Percentiles rank a stretch among this genome's conserved stretches.
These are phyloP conservation scores for Alternaria solani DNA, from an alignment of 2,329 filamentous ascomycete genomes.

Conservation along the genomic window DNA sequence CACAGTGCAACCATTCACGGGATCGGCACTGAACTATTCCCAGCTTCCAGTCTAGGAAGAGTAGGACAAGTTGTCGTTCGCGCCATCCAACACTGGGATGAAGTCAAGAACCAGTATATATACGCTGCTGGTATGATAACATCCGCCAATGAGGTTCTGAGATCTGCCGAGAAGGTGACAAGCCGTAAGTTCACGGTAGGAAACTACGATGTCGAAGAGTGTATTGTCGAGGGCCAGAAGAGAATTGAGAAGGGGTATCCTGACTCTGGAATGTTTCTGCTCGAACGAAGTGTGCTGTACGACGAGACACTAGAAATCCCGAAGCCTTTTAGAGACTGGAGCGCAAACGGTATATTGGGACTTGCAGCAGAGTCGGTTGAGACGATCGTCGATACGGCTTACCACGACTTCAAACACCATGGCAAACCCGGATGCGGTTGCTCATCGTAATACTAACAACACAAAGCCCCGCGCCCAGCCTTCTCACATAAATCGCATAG, in stretches of 20 bases:
- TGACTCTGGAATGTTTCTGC: slow-evolving; percentile 50
- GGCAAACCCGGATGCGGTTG: slow-evolving; percentile 48
- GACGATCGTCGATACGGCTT: slow-evolving; percentile 26
- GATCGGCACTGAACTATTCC: slow-evolving; percentile 45
- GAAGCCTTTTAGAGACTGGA: slow-evolving; percentile 37
- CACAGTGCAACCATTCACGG: slow-evolving; percentile 51
- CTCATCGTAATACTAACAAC: slow-evolving; percentile 22
- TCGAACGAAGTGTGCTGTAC: slow-evolving; percentile 51
- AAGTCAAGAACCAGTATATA: slow-evolving; percentile 48
- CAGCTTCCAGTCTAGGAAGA: slow-evolving; percentile 46
- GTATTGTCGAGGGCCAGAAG: slow-evolving; percentile 44
- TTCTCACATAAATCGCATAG: neutral
- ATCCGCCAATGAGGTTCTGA: slow-evolving; percentile 44
- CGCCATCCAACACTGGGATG: slow-evolving; percentile 42
- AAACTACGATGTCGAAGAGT: slow-evolving; percentile 45
- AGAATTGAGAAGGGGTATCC: slow-evolving; percentile 50
- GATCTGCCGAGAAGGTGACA: slow-evolving; percentile 37
- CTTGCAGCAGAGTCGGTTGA: slow-evolving; percentile 31
- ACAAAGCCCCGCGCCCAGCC: neutral
- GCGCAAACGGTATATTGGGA: slow-evolving; percentile 27
- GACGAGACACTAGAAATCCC: slow-evolving; percentile 39
- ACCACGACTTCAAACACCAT: slow-evolving; percentile 31
- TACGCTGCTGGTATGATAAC: slow-evolving; percentile 46
- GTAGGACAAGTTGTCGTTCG: slow-evolving; percentile 39
- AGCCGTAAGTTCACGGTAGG: slow-evolving; percentile 42